These are phyloP conservation scores for Coniochaeta pulveracea DNA, from an alignment of 2,329 filamentous ascomycete genomes.

Conservation along the genomic window DNA sequence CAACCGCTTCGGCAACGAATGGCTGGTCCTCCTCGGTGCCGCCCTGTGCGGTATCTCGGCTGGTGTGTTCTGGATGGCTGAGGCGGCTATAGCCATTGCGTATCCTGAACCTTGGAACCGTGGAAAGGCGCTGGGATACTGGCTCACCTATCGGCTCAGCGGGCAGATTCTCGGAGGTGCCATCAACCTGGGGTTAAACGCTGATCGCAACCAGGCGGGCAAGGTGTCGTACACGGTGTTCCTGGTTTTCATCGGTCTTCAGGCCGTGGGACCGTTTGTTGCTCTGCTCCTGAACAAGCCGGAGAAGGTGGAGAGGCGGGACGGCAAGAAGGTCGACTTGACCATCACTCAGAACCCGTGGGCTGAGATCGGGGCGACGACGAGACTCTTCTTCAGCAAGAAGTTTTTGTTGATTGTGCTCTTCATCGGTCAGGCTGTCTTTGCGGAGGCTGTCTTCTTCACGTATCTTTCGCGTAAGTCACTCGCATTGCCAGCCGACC, in stretches of 20 bases:
- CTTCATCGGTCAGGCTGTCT: conserved; percentile 61
- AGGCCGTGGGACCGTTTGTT: conserved; percentile 53
- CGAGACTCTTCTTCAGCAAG: conserved; percentile 45
- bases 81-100: conserved; percentile 60
- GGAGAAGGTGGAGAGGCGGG: conserved; percentile 49
- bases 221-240: conserved; percentile 51
- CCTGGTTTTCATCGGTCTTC: conserved; percentile 58
- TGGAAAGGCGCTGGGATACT: conserved; percentile 54
- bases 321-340: conserved; percentile 51
- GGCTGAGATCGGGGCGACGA: conserved; percentile 48
- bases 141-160: conserved; percentile 43
- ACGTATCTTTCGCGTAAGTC: conserved; percentile 45
- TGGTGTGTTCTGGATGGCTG: conserved; percentile 66
- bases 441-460: conserved; percentile 61
- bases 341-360: conserved; percentile 43
- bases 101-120: conserved; percentile 62
- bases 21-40: conserved; percentile 58
- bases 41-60: conserved; percentile 60
- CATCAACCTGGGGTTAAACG: conserved; percentile 11
- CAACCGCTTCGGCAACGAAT: conserved; percentile 57
- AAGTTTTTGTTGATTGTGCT: conserved; percentile 54
- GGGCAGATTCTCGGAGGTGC: conserved; percentile 11
- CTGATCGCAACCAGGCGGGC: conserved; percentile 7
- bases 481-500: conserved; percentile 5
- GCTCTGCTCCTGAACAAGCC: conserved; percentile 53